phyloP scores from a whole-genome alignment of 2,329 filamentous ascomycete genomes.

The Cladosporium sp. region DNA sequence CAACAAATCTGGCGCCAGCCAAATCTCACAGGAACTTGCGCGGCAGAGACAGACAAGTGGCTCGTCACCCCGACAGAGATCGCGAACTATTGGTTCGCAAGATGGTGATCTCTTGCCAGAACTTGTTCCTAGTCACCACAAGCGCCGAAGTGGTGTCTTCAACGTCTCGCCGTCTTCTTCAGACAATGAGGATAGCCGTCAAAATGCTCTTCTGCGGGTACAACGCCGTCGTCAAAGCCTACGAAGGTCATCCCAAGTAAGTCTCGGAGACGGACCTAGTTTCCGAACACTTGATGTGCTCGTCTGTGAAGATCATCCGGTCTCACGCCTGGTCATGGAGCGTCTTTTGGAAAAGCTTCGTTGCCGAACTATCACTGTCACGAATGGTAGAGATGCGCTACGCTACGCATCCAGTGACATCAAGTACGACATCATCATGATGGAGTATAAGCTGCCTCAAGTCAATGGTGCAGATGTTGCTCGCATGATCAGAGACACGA shows the following conservation, averaged over 20 bases:
- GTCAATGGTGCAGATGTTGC: conserved; percentile 94
- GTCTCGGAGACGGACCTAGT: conserved; percentile 72
- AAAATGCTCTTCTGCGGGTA: conserved; percentile 84
- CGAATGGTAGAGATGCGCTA: conserved; percentile 85
- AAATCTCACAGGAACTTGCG: conserved; percentile 42
- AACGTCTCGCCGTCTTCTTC: conserved; percentile 97
- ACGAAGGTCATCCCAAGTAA: conserved; percentile 87
- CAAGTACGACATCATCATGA: conserved; percentile 98
- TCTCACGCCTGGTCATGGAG: conserved; percentile 98
- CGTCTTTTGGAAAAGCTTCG: conserved; percentile 91
- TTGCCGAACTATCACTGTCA: conserved; percentile 87
- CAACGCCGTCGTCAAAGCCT: conserved; percentile 93
- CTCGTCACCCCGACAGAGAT: conserved; percentile 65
- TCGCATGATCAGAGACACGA: conserved; percentile 95
- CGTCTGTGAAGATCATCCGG: conserved; percentile 96
- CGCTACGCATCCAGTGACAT: conserved; percentile 94
- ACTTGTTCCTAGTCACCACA: conserved; percentile 65
- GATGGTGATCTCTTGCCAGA: conserved; percentile 76
- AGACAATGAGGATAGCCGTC: conserved; percentile 91
- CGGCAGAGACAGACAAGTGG: conserved; percentile 28
- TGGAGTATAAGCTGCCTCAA: conserved; percentile 91
- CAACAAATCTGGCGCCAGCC: conserved; percentile 40
- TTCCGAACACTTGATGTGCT: conserved; percentile 91
- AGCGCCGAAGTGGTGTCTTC: conserved; percentile 88
- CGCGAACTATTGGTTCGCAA: conserved; percentile 89